Evolutionary conservation across 148 eudicot genomes (phyloP).

Genomic region (Rhododendron simsii): DNA sequence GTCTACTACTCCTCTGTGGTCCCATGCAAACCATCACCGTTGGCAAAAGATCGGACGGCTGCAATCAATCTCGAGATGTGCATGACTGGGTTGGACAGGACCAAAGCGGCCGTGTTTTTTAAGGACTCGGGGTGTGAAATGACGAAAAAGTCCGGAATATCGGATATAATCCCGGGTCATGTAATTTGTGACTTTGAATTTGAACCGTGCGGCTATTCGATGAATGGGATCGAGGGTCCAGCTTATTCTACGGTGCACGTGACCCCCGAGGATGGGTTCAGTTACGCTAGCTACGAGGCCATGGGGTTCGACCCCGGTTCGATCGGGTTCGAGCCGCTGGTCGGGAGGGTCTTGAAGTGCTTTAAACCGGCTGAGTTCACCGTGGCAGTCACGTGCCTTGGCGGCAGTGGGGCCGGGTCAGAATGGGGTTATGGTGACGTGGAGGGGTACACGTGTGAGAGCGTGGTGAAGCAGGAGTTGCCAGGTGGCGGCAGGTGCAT

Average conservation of each 20-base stretch:
- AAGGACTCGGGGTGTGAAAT: constrained; percentile 28
- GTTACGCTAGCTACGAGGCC: constrained; percentile 61
- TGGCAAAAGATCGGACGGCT: constrained; percentile 6
- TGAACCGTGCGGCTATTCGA: constrained; percentile 59
- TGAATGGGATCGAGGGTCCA: constrained; percentile 46
- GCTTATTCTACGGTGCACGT: constrained; percentile 51
- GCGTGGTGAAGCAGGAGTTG: constrained; percentile 17
- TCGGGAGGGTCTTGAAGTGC: constrained; percentile 34
- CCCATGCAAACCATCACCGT: background rate
- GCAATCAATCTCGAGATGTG: constrained; percentile 35
- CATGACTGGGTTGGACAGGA: constrained; percentile 42
- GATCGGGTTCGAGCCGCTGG: constrained; percentile 15
- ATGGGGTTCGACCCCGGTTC: constrained; percentile 36
- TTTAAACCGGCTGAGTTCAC: constrained; percentile 46
- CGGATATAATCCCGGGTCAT: constrained; percentile 37
- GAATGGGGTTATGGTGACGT: constrained; percentile 13
- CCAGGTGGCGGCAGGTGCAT: constrained; percentile 13
- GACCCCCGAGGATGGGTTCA: constrained; percentile 53
- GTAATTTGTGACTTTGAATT: constrained; percentile 48
- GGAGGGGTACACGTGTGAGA: constrained; percentile 20
- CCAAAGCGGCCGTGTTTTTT: constrained; percentile 32
- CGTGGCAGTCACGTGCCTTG: constrained; percentile 24
- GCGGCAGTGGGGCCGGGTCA: background rate
- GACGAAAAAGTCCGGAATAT: constrained; percentile 40
- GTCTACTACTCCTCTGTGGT: constrained; percentile 23